Conservation (phyloP, 495 filamentous ascomycete genomes). For the Lineolata rhizophorae region DNA sequence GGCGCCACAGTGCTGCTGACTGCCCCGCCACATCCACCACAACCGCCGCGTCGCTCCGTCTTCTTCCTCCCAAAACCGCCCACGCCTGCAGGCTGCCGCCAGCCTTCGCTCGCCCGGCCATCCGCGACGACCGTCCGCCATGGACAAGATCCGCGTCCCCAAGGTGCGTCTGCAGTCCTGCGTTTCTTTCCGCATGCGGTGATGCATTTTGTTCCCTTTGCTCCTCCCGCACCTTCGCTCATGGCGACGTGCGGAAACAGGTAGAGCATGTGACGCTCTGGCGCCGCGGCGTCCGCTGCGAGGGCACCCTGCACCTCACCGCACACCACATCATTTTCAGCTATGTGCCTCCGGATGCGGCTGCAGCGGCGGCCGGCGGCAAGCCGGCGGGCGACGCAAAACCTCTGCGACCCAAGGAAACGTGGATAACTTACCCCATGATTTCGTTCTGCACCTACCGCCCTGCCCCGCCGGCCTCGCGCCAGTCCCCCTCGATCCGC, state of each 20-base stretch:
- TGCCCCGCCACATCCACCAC: too few species aligned
- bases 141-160: slow-evolving; percentile 11
- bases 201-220: too few species aligned
- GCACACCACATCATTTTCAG: slow-evolving; percentile 23
- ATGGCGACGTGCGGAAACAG: too few species aligned
- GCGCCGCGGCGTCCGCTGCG: slow-evolving; percentile 7
- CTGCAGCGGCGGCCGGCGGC: slow-evolving; percentile 19
- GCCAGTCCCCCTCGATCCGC: slow-evolving; percentile 61
- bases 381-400: slow-evolving; percentile 12
- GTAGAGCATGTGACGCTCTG: slow-evolving; percentile 13
- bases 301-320: slow-evolving; percentile 17
- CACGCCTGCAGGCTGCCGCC: too few species aligned
- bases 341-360: slow-evolving; percentile 11
- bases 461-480: slow-evolving; percentile 45
- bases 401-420: slow-evolving; percentile 25
- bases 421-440: slow-evolving; percentile 88
- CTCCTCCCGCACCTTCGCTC: too few species aligned
- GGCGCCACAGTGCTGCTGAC: too few species aligned
- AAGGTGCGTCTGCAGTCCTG: slow-evolving; percentile 7
- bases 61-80: too few species aligned
- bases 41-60: too few species aligned
- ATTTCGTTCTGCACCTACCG: slow-evolving; percentile 26
- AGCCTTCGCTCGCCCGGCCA: too few species aligned
- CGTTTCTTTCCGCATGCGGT: too few species aligned
- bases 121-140: too few species aligned